Conservation (phyloP, 148 eudicot genomes). For the Cornus suecica region DNA sequence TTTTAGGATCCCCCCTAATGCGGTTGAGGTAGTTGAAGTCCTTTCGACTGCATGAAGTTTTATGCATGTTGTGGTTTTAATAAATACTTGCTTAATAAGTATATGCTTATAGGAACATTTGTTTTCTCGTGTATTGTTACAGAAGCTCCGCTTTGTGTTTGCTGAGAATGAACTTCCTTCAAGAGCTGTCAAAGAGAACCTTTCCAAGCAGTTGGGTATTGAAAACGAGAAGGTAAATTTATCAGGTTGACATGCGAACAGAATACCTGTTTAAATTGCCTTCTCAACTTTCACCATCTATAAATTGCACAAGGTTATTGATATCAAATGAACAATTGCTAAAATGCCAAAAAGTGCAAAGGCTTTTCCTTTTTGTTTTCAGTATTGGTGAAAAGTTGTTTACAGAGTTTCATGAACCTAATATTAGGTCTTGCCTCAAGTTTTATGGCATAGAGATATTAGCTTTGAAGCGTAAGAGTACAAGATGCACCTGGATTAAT, state of each 20-base stretch:
- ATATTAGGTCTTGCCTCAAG: background rate
- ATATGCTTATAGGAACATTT: background rate
- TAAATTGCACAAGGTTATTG: background rate
- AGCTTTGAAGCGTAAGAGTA: background rate
- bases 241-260: background rate
- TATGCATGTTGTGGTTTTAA: too few species aligned
- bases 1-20: conserved; percentile 67
- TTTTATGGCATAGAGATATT: conserved; percentile 3
- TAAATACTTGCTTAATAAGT: background rate
- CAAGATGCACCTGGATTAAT: background rate
- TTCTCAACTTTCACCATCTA: background rate
- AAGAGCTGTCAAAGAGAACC: conserved; percentile 46
- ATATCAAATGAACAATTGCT: background rate
- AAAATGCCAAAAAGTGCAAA: background rate
- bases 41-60: conserved; percentile 4
- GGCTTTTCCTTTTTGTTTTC: background rate
- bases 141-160: conserved; percentile 89
- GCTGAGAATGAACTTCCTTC: conserved; percentile 93
- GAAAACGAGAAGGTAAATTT: conserved; percentile 69
- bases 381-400: background rate
- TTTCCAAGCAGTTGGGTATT: conserved; percentile 67
- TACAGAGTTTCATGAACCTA: background rate
- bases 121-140: conserved; percentile 26
- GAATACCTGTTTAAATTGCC: background rate
- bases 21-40: conserved; percentile 55